Percentiles rank a stretch among this genome's conserved stretches.
These are phyloP conservation scores for Tricholoma sp. DNA, from an alignment of 768 basidiomycete species.

Conservation along the genomic window DNA sequence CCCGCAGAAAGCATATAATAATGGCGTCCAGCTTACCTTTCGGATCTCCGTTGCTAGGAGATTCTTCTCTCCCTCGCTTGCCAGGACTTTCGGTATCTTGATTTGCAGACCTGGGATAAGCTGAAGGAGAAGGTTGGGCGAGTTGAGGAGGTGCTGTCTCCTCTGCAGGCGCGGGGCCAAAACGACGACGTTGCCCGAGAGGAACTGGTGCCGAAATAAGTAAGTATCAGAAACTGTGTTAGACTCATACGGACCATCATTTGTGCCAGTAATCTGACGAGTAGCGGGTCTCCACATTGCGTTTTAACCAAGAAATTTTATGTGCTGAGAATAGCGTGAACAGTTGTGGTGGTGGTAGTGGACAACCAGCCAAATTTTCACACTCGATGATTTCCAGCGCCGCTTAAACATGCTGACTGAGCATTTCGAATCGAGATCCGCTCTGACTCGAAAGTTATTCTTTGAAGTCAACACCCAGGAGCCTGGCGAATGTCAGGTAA, in stretches of 20 bases:
- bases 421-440: background rate
- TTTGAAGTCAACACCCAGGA: background rate
- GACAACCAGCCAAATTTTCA: slow-evolving; percentile 21
- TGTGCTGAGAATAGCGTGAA: slow-evolving; percentile 16
- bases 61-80: slow-evolving; percentile 65
- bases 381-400: slow-evolving; percentile 25
- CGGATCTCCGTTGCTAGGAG: slow-evolving; percentile 52
- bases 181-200: slow-evolving; percentile 83
- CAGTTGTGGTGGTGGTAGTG: slow-evolving; percentile 23
- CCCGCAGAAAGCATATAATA: slow-evolving; percentile 8
- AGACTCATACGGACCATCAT: slow-evolving; percentile 64
- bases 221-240: slow-evolving; percentile 2
- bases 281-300: slow-evolving; percentile 88
- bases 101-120: slow-evolving; percentile 64
- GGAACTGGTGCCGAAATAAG: slow-evolving; percentile 45
- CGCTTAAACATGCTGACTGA: slow-evolving; percentile 27
- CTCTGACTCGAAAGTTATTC: background rate
- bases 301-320: slow-evolving; percentile 32
- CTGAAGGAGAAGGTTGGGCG: slow-evolving; percentile 82
- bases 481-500: slow-evolving; percentile 30
- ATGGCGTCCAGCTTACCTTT: slow-evolving; percentile 61
- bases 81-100: slow-evolving; percentile 52
- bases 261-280: slow-evolving; percentile 86
- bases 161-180: slow-evolving; percentile 83
- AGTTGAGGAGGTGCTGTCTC: slow-evolving; percentile 79